phyloP scores from a whole-genome alignment of 495 filamentous ascomycete species.

The Hypoxylon lienhwacheense region DNA sequence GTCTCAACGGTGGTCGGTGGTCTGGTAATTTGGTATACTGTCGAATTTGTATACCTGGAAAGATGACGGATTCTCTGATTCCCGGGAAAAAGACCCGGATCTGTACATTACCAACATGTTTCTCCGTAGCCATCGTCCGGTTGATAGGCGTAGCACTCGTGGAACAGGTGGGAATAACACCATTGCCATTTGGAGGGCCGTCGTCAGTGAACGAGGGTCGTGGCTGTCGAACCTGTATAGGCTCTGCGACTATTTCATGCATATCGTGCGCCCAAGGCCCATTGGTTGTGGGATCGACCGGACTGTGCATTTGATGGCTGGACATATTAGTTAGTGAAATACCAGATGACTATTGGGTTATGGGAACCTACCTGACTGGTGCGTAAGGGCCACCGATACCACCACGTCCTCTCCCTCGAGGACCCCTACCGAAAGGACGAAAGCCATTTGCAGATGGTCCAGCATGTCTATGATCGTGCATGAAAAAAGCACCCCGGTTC shows the following conservation, averaged over 20 bases:
- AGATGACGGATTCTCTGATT: slow-evolving; percentile 70
- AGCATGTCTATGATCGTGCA: slow-evolving; percentile 87
- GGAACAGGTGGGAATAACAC: slow-evolving; percentile 48
- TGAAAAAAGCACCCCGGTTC: slow-evolving; percentile 92
- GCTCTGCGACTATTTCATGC: slow-evolving; percentile 74
- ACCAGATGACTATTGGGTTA: slow-evolving; percentile 10
- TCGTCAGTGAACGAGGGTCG: slow-evolving; percentile 44
- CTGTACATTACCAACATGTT: slow-evolving; percentile 73
- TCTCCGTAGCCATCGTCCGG: slow-evolving; percentile 59
- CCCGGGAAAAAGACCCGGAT: slow-evolving; percentile 77
- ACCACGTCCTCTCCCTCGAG: slow-evolving; percentile 55
- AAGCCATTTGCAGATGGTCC: slow-evolving; percentile 76
- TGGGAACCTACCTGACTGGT: slow-evolving; percentile 57
- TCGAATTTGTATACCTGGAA: slow-evolving; percentile 72
- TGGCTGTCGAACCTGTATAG: slow-evolving; percentile 41
- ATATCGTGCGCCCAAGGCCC: slow-evolving; percentile 92
- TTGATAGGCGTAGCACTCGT: slow-evolving; percentile 54
- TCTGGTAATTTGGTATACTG: slow-evolving; percentile 92
- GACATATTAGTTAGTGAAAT: slow-evolving; percentile 34
- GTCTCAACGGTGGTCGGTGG: slow-evolving; percentile 89
- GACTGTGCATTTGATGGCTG: slow-evolving; percentile 49
- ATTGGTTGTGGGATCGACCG: slow-evolving; percentile 61
- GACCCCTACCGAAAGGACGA: slow-evolving; percentile 65
- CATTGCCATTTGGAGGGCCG: slow-evolving; percentile 50
- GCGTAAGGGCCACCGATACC: slow-evolving; percentile 57